phyloP scores from a whole-genome alignment of 441 rosid species.

The Pelargonium australe region DNA sequence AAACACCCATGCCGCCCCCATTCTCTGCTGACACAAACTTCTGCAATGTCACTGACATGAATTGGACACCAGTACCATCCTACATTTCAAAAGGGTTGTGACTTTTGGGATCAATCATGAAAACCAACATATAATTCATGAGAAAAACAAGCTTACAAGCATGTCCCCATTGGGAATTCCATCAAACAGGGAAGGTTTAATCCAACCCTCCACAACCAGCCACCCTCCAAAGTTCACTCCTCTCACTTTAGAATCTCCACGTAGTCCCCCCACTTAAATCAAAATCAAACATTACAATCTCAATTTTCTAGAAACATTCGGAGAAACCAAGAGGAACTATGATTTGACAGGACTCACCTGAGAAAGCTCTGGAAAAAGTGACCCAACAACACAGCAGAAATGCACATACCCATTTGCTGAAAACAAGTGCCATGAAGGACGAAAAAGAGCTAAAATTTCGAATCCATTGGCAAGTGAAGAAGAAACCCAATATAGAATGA shows the following conservation, averaged over 20 bases:
- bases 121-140: conserved; percentile 12
- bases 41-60: conserved; percentile 53
- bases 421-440: conserved; percentile 50
- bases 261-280: conserved; percentile 50
- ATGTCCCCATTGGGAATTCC: conserved; percentile 65
- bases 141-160: conserved; percentile 44
- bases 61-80: conserved; percentile 67
- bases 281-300: conserved; percentile 8
- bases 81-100: conserved; percentile 24
- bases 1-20: conserved; percentile 56
- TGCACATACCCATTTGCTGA: conserved; percentile 44
- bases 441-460: conserved; percentile 27
- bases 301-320: neutral
- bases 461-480: conserved; percentile 23
- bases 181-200: conserved; percentile 68
- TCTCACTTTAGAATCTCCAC: conserved; percentile 51
- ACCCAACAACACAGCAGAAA: conserved; percentile 40
- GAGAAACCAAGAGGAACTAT: neutral
- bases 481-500: conserved; percentile 14
- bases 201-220: conserved; percentile 80
- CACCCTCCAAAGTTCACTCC: conserved; percentile 84
- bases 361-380: conserved; percentile 28
- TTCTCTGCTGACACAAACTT: conserved; percentile 54
- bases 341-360: conserved; percentile 30
- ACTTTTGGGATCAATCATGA: conserved; percentile 10